phyloP scores from a whole-genome alignment of 345 rosid species.

The Viola odorata region DNA sequence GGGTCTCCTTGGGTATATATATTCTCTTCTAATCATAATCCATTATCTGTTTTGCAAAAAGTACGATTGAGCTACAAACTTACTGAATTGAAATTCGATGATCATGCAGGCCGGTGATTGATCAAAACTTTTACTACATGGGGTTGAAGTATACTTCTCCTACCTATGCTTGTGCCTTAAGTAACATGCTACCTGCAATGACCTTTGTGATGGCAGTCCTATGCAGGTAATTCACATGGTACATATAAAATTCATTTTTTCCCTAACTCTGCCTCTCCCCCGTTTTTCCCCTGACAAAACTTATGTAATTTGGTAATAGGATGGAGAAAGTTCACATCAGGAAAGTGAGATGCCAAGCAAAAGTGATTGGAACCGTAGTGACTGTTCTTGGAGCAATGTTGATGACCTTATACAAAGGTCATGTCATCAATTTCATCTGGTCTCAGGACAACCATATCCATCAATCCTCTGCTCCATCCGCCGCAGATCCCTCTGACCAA shows the following conservation, averaged over 20 bases:
- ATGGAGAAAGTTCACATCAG: constrained; percentile 23
- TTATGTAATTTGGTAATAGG: constrained; percentile 1
- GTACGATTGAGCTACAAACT: background rate
- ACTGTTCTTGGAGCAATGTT: constrained; percentile 29
- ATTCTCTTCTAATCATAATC: background rate
- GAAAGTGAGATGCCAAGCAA: constrained; percentile 24
- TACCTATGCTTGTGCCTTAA: constrained; percentile 80
- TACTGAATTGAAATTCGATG: background rate
- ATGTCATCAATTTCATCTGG: constrained; percentile 11
- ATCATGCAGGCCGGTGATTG: constrained; percentile 52
- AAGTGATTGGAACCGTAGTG: constrained; percentile 23
- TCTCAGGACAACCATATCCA: background rate
- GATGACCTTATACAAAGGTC: constrained; percentile 29
- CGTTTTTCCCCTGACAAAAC: background rate
- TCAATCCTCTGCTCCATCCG: constrained; percentile 4
- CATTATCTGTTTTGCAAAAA: too few relatives aligned
- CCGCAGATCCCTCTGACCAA: constrained; percentile 9
- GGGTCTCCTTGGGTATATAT: constrained; percentile 33
- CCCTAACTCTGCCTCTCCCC: background rate
- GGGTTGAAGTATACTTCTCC: constrained; percentile 73
- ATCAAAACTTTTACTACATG: constrained; percentile 58
- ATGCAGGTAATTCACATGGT: constrained; percentile 33
- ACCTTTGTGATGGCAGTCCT: constrained; percentile 59
- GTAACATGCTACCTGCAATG: constrained; percentile 72
- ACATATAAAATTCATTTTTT: background rate